These are phyloP conservation scores for Odontarrhena argentea DNA, from an alignment of 345 rosid species.

Conservation along the genomic window DNA sequence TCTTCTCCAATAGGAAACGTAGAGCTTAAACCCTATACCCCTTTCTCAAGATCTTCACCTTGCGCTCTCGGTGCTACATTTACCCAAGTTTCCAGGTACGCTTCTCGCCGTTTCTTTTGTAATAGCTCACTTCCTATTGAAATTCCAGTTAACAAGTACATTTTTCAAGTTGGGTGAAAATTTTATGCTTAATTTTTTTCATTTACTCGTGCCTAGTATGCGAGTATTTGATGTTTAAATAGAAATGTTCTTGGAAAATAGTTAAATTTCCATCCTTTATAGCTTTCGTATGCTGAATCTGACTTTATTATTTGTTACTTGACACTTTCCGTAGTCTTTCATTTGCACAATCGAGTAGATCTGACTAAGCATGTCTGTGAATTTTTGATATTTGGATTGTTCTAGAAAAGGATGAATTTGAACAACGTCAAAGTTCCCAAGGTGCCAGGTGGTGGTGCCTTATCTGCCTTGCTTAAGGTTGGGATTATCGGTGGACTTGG, in stretches of 20 bases:
- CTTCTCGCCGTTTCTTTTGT: background rate
- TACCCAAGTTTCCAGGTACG: conserved; percentile 24
- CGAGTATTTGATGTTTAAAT: conserved; percentile 6
- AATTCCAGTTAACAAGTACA: background rate
- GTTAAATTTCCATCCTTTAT: conserved; percentile 11
- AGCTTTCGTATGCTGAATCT: conserved; percentile 2
- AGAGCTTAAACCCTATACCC: conserved; percentile 41
- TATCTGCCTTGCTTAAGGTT: conserved; percentile 63
- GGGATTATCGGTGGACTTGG: conserved; percentile 75
- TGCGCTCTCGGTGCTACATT: conserved; percentile 17
- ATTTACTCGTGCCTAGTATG: background rate
- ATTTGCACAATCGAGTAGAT: conserved; percentile 14
- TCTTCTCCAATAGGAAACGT: background rate
- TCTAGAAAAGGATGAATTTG: conserved; percentile 42
- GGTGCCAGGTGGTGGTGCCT: conserved; percentile 72
- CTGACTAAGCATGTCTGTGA: background rate
- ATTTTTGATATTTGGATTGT: background rate
- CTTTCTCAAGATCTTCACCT: conserved; percentile 19
- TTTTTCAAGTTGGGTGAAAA: background rate
- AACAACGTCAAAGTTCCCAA: conserved; percentile 81
- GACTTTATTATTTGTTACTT: conserved; percentile 5
- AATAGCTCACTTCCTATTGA: background rate
- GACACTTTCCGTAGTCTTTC: background rate
- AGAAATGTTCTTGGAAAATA: background rate
- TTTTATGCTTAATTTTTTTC: conserved; percentile 9